A percentile compares a stretch with the other conserved stretches of the same genome.
phyloP scores from a whole-genome alignment of 2,329 filamentous ascomycete species.

The Verticillium longisporum region DNA sequence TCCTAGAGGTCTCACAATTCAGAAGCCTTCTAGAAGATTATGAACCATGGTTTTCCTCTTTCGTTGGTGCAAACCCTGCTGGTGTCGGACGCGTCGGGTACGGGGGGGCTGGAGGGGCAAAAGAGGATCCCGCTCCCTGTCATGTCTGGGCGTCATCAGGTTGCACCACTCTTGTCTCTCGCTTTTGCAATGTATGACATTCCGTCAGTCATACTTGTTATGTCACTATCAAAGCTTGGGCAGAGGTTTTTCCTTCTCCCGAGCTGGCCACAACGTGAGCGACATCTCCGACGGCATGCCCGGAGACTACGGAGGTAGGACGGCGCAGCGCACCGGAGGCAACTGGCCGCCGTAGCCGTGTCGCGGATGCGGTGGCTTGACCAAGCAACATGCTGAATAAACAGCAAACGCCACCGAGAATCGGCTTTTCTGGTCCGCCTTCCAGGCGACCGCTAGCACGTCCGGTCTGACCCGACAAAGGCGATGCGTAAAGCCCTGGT shows the following conservation, averaged over 20 bases:
- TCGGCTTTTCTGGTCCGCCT: too few relatives aligned
- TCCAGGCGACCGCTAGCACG: neutral
- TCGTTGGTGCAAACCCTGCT: neutral
- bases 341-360: neutral
- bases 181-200: neutral
- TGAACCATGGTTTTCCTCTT: neutral
- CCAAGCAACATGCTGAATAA: neutral
- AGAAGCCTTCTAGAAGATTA: neutral
- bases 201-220: neutral
- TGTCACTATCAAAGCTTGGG: neutral
- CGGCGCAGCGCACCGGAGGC: neutral
- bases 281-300: neutral
- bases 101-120: neutral
- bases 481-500: neutral
- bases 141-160: neutral
- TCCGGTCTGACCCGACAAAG: neutral
- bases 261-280: neutral
- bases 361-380: neutral
- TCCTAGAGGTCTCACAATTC: neutral
- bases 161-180: neutral
- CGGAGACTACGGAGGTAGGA: neutral
- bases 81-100: neutral
- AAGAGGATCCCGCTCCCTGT: neutral
- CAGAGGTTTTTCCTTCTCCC: neutral
- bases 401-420: neutral